phyloP scores from a whole-genome alignment of 192 early-diverging fungal species.

The Umbelopsis isabellina region DNA sequence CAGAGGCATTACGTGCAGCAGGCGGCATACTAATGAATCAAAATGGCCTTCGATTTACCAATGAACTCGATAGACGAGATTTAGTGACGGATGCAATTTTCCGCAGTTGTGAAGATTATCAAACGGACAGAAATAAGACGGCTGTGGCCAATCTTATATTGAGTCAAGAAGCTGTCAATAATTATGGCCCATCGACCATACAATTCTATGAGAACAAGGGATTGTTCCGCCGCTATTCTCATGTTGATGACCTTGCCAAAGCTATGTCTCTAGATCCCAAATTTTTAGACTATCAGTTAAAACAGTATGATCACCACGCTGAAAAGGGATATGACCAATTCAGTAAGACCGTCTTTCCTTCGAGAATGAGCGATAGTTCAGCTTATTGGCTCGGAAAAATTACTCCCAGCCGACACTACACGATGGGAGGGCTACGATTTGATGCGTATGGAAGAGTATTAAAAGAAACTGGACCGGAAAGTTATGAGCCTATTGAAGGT shows the following conservation, averaged over 20 bases:
- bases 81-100: slow-evolving; percentile 68
- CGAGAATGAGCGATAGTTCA: not conserved
- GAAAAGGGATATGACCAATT: slow-evolving; percentile 24
- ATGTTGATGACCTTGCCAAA: slow-evolving; percentile 11
- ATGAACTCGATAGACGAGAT: slow-evolving; percentile 79
- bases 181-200: slow-evolving; percentile 23
- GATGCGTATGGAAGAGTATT: slow-evolving; percentile 5
- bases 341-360: slow-evolving; percentile 32
- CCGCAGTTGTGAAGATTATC: slow-evolving; percentile 27
- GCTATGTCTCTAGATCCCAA: slow-evolving; percentile 1
- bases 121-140: not conserved
- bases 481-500: slow-evolving; percentile 3
- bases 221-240: slow-evolving; percentile 14
- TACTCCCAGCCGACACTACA: slow-evolving; percentile 40
- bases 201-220: slow-evolving; percentile 32
- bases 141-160: slow-evolving; percentile 24
- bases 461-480: not conserved
- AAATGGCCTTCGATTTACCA: slow-evolving; percentile 70
- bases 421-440: slow-evolving; percentile 32
- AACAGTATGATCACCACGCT: slow-evolving; percentile 24
- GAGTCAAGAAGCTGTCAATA: slow-evolving; percentile 28
- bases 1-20: slow-evolving; percentile 79
- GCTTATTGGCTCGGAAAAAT: slow-evolving; percentile 32
- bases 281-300: slow-evolving; percentile 17
- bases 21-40: slow-evolving; percentile 74